Evolutionary conservation across 768 basidiomycete species (phyloP).

Genomic region (Lentinus brumalis): DNA sequence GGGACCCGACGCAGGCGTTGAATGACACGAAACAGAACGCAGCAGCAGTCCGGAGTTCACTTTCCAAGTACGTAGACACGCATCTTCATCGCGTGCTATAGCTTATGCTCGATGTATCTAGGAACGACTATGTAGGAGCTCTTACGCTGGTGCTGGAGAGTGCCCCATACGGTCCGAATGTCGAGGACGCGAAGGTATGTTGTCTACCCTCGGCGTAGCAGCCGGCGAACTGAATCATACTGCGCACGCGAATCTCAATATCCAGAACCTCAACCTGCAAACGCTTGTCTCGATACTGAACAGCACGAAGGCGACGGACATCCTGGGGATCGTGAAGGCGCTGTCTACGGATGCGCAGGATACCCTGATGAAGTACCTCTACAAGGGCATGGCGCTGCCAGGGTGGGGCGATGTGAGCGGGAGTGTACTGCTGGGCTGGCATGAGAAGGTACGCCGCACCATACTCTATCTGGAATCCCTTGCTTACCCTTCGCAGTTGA

Average conservation of each 20-base stretch:
- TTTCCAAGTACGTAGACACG: conserved; percentile 64
- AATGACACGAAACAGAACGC: conserved; percentile 78
- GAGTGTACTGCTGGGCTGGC: conserved; percentile 83
- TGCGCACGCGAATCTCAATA: background rate
- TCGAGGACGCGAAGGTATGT: conserved; percentile 88
- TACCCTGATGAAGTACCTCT: conserved; percentile 95
- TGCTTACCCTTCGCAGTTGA: conserved; percentile 80
- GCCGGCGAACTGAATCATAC: background rate
- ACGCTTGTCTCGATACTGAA: conserved; percentile 88
- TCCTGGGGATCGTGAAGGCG: conserved; percentile 69
- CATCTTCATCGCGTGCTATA: background rate
- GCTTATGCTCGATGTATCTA: conserved; percentile 29
- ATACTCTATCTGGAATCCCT: background rate
- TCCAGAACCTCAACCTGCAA: conserved; percentile 75
- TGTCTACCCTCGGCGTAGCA: background rate
- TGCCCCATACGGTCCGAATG: conserved; percentile 85
- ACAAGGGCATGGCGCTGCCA: conserved; percentile 88
- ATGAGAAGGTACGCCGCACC: conserved; percentile 77
- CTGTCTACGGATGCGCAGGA: conserved; percentile 80
- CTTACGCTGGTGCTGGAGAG: conserved; percentile 70
- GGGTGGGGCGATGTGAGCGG: conserved; percentile 65
- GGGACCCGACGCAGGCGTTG: conserved; percentile 72
- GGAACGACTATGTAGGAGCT: conserved; percentile 78
- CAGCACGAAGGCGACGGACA: conserved; percentile 89
- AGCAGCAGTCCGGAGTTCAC: conserved; percentile 64